Percentiles rank a stretch among this genome's conserved stretches.
phyloP scores from a whole-genome alignment of 2,329 filamentous ascomycete species.

The Penicillium sp. region DNA sequence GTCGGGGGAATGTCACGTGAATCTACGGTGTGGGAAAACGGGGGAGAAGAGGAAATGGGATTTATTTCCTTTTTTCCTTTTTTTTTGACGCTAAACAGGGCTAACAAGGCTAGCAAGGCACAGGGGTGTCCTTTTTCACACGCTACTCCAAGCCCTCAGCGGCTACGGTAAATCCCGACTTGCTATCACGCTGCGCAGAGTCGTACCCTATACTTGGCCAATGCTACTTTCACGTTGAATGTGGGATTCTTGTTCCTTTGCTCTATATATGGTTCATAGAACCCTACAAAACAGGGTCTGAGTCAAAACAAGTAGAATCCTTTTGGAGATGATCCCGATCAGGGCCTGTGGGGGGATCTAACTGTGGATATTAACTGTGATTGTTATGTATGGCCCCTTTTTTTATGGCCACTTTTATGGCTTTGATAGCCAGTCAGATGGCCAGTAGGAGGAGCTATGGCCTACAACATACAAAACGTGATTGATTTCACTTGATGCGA shows the following conservation, averaged over 20 bases:
- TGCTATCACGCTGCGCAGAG: conserved; percentile 1
- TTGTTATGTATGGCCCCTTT: conserved; percentile 4
- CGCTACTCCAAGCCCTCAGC: conserved; percentile 14
- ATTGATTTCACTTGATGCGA: conserved; percentile 2
- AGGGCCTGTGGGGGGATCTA: conserved; percentile 5
- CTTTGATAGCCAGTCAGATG: background rate
- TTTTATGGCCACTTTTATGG: conserved; percentile 1
- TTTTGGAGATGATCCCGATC: conserved; percentile 6
- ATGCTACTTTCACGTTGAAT: background rate
- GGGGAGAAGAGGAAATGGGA: background rate
- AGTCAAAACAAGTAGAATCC: background rate
- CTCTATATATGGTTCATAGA: background rate
- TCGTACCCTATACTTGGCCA: background rate
- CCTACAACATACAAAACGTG: conserved; percentile 6
- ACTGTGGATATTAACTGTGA: conserved; percentile 3
- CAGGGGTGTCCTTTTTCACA: conserved; percentile 3
- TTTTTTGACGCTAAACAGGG: conserved; percentile 9
- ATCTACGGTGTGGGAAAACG: conserved; percentile 7
- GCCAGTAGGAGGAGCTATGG: conserved; percentile 5
- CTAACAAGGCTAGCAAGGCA: conserved; percentile 1
- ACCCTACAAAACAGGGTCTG: background rate
- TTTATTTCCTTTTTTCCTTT: conserved; percentile 1
- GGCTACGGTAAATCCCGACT: conserved; percentile 8
- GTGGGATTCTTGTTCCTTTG: background rate
- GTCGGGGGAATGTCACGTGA: conserved; percentile 20